These are phyloP conservation scores for Emergomyces orientalis DNA, from an alignment of 2,329 filamentous ascomycete genomes.

Conservation along the genomic window DNA sequence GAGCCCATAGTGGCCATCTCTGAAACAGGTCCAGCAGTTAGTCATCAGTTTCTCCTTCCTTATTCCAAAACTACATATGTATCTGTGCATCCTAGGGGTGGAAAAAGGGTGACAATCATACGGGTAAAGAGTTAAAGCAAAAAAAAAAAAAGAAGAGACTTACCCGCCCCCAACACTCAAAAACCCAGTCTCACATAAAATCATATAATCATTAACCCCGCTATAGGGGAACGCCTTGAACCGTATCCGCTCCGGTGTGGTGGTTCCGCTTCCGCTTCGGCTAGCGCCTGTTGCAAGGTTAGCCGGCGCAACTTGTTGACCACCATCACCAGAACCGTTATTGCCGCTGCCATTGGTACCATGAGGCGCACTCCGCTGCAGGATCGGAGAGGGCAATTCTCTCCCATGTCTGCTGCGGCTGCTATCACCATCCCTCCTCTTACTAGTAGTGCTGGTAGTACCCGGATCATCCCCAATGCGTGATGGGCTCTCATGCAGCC, in stretches of 20 bases:
- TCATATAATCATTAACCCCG: conserved; percentile 92
- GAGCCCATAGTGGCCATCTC: conserved; percentile 79
- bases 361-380: neutral
- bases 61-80: neutral
- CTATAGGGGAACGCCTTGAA: conserved; percentile 98
- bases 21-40: conserved; percentile 21
- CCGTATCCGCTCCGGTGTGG: conserved; percentile 64
- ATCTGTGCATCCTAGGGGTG: neutral
- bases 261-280: conserved; percentile 39
- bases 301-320: conserved; percentile 8
- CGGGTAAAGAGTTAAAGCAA: neutral
- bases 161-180: conserved; percentile 74
- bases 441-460: neutral
- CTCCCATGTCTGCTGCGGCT: neutral
- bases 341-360: neutral
- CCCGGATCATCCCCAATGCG: neutral
- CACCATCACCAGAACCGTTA: neutral
- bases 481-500: neutral
- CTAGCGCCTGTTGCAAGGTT: conserved; percentile 24
- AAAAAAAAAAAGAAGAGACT: conserved; percentile 21
- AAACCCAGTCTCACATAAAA: conserved; percentile 79
- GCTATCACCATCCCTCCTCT: neutral
- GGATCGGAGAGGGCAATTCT: neutral
- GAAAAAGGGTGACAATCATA: neutral
- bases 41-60: neutral